Evolutionary conservation across 23 red algal genomes (phyloP).

Genomic region (Pyropia yezoensis): DNA sequence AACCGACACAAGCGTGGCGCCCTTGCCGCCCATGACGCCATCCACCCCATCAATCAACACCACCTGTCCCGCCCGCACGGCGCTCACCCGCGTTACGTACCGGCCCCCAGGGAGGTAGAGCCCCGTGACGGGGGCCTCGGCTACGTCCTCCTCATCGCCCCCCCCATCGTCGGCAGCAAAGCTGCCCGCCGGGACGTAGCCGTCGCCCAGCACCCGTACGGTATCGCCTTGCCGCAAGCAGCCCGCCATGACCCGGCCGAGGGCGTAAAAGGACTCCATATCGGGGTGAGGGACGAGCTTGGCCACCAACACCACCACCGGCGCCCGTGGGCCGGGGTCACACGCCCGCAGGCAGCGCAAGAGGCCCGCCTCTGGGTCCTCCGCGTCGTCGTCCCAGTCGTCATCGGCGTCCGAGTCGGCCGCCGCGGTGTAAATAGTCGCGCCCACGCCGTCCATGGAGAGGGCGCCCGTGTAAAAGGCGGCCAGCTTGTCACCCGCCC

Average conservation of each 20-base stretch:
- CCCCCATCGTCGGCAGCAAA: slow-evolving; percentile 15
- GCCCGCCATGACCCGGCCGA: slow-evolving; percentile 66
- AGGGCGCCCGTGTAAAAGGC: neutral
- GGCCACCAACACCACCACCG: slow-evolving; percentile 37
- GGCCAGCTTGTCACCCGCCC: neutral
- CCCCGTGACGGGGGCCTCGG: slow-evolving; percentile 28
- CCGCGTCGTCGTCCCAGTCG: neutral
- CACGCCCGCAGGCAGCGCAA: slow-evolving; percentile 6
- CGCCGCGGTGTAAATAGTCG: too few species aligned
- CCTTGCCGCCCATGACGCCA: neutral
- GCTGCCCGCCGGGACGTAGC: slow-evolving; percentile 7
- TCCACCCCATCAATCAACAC: slow-evolving; percentile 61
- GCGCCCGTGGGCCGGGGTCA: slow-evolving; percentile 11
- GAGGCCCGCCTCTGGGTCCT: slow-evolving; percentile 9
- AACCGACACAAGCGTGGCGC: too few species aligned
- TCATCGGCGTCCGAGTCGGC: neutral
- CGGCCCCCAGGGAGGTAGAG: slow-evolving; percentile 55
- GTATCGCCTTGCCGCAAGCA: slow-evolving; percentile 15
- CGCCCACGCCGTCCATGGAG: too few species aligned
- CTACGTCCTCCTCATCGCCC: slow-evolving; percentile 55
- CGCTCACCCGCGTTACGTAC: slow-evolving; percentile 40
- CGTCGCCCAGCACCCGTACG: slow-evolving; percentile 66
- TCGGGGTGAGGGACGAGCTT: slow-evolving; percentile 62
- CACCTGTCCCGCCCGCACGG: slow-evolving; percentile 48
- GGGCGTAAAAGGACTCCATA: slow-evolving; percentile 40